Evolutionary conservation across 306 rosid genomes (phyloP).

Genomic region (Gynostemma pentaphyllum): DNA sequence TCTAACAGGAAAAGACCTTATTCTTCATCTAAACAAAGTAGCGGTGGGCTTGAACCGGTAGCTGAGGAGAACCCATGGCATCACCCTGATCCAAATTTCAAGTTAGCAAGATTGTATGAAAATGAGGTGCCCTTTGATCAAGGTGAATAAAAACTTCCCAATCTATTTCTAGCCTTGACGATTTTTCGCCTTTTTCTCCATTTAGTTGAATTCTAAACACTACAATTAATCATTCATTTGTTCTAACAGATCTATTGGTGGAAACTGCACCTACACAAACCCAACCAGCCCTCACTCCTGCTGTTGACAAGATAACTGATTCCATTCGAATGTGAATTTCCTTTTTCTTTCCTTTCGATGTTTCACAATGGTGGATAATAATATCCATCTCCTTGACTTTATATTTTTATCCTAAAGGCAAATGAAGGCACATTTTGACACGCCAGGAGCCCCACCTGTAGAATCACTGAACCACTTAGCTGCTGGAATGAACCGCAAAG

Average conservation of each 20-base stretch:
- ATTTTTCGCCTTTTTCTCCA: background rate
- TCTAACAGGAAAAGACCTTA: conserved; percentile 32
- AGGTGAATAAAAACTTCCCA: conserved; percentile 35
- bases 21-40: conserved; percentile 50
- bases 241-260: conserved; percentile 55
- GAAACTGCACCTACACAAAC: conserved; percentile 81
- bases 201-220: background rate
- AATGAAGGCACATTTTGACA: conserved; percentile 59
- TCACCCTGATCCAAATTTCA: conserved; percentile 30
- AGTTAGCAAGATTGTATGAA: conserved; percentile 35
- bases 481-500: conserved; percentile 47
- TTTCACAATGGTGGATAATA: background rate
- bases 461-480: conserved; percentile 59
- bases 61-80: conserved; percentile 30
- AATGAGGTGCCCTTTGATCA: no score
- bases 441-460: conserved; percentile 50
- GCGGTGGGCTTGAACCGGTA: conserved; percentile 49
- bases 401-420: conserved; percentile 35
- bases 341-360: background rate
- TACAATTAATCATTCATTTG: conserved; percentile 10
- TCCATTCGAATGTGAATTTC: conserved; percentile 47
- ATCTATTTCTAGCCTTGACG: background rate
- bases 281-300: conserved; percentile 26
- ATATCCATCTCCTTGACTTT: background rate
- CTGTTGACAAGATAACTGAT: conserved; percentile 47